phyloP scores from a whole-genome alignment of 192 early-diverging fungal genomes.

The Backusella luteola region DNA sequence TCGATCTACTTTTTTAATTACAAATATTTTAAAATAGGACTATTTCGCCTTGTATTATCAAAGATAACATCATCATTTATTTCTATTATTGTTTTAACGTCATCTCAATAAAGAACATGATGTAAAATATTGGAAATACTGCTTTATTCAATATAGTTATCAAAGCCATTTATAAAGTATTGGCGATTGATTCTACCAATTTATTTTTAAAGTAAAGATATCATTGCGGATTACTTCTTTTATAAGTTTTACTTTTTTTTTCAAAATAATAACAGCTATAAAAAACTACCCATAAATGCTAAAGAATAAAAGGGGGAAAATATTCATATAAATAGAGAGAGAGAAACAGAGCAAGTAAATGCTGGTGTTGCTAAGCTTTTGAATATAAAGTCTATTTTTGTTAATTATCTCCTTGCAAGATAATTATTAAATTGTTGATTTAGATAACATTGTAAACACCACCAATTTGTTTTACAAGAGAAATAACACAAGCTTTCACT shows the following conservation, averaged over 20 bases:
- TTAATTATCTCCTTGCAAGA: neutral
- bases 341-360: neutral
- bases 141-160: too few species aligned
- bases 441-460: constrained; percentile 14
- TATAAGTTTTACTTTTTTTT: neutral
- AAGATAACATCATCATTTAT: too few species aligned
- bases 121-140: too few species aligned
- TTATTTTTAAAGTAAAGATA: neutral
- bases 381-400: neutral
- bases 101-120: neutral
- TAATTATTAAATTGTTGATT: constrained; percentile 7
- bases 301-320: neutral
- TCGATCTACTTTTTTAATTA: neutral
- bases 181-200: neutral
- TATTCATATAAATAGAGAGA: neutral
- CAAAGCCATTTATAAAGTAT: too few species aligned
- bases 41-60: neutral
- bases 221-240: neutral
- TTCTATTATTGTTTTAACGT: neutral
- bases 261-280: neutral
- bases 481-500: neutral
- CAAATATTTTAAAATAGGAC: neutral
- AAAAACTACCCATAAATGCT: neutral
- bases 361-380: neutral
- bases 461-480: neutral